Evolutionary conservation across 2,329 filamentous ascomycete genomes (phyloP).

Genomic region (Penicillium expansum): DNA sequence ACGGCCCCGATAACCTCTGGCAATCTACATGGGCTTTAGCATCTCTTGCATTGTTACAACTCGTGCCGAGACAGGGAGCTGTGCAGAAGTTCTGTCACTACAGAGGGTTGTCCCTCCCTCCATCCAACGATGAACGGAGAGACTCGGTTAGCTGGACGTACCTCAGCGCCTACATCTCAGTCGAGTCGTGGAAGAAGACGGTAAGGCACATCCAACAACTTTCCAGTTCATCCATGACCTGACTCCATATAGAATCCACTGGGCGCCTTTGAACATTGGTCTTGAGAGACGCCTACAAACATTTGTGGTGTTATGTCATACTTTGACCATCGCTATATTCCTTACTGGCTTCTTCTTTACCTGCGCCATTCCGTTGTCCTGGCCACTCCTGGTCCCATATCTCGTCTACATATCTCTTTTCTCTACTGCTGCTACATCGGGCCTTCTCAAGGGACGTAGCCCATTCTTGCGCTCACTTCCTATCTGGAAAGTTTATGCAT

Average conservation of each 20-base stretch:
- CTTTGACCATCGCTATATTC: conserved; percentile 65
- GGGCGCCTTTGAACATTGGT: conserved; percentile 76
- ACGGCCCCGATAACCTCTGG: background rate
- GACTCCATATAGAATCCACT: conserved; percentile 62
- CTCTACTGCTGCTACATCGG: conserved; percentile 73
- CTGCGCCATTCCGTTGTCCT: conserved; percentile 85
- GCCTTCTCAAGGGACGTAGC: conserved; percentile 70
- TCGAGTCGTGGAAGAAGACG: conserved; percentile 1
- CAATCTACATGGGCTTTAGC: background rate
- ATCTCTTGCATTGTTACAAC: background rate
- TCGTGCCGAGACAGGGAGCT: background rate
- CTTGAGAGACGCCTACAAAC: conserved; percentile 72
- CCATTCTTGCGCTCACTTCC: conserved; percentile 69
- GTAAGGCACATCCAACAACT: background rate
- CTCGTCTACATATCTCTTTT: conserved; percentile 74
- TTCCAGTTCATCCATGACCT: background rate
- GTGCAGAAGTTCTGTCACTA: background rate
- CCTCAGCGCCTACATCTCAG: background rate
- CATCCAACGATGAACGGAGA: conserved; percentile 4
- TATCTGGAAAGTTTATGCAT: conserved; percentile 85
- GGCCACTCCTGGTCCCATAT: conserved; percentile 77
- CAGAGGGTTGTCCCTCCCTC: background rate
- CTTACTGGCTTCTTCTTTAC: conserved; percentile 85
- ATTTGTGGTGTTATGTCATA: conserved; percentile 72
- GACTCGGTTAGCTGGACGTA: background rate